Evolutionary conservation across 306 rosid genomes (phyloP), one percentile per base, ranked within the genome.

Genomic region (Dicorynia guianensis): DNA sequence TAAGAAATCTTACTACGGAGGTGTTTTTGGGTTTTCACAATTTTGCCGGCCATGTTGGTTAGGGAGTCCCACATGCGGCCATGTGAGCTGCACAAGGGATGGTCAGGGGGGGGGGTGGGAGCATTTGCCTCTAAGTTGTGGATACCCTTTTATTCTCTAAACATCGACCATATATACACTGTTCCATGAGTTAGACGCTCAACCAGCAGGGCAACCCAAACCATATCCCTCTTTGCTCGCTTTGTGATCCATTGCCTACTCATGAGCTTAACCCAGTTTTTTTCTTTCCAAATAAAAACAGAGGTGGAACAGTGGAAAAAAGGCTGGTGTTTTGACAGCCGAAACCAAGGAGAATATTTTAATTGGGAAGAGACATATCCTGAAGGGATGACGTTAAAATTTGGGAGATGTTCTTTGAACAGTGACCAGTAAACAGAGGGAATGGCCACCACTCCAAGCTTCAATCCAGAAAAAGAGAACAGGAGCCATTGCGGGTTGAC

Each of bases 1-100:
- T 15, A 7, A 14, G 12, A 11, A 25, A 25, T 25, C 30, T 1
- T 25, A 25, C 30, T 14, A 13, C 34, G 10, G 18, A 48, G 56
- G 20, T 5, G 35, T 11, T 62, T 39, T 71, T 56, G 58, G 76
- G 44, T 48, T 17, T 49, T 55, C 42, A 65, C 47, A 49, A 52
- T 59, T 18, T 71, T 78, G 80, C 46, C 75, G 79, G 76, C 83
- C 86, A 80, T 84, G 92, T 87, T 81, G 82, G 85, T 7, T 49
- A 15, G 72, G 78, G 76, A 70, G 68, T 25, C 88, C 85, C 95
- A 89, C 89, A 84, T 87, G 97, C 79, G 70, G 47, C 79, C 91
- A 91, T 81, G 95, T 91, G 93, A 87, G 66, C 42, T 56, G 77
- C 83, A 74, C 66, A 78, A 75, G 78, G 80, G 58, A 48, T 79